Evolutionary conservation across 805 yeast species (phyloP), one percentile per base, ranked within the genome.

Genomic region (Saturnispora gosingensis): DNA sequence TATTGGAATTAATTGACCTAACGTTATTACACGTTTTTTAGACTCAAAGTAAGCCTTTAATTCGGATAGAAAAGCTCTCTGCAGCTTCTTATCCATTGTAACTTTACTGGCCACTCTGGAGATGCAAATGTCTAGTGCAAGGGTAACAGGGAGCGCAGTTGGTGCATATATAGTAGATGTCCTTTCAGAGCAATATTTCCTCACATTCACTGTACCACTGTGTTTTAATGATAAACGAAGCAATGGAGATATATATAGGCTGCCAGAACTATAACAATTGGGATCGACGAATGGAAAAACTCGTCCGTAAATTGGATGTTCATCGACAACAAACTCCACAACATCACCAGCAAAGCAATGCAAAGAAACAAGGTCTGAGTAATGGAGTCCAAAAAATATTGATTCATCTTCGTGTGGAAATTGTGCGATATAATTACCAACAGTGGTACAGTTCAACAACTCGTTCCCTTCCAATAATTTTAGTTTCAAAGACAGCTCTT

Each of bases 1-100:
- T 2, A 93, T 80, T 0, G 96, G 90, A 45, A 93, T 76, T 39
- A 82, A 61, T 61, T 88, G 96, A 35, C 78, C 81, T n/a, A 72
- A 64, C 16, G 72, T 70, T 1, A 90, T 78, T 2, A 88, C 71
- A 52, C 95, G 76, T 28, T 73, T 66, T 25, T 72, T 69, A 0
- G 69, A 61, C 55, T 83, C 84, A 59, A 91, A 85, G 53, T 79
- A 75, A 0, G 74, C 59, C 62, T 85, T 78, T 57, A 88, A 67
- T 49, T 83, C 81, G 13, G 80, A 67, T 49, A 83, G 70, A 59
- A 87, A 77, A 51, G 80, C 70, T 51, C 73, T 75, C 60, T 86
- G 91, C 59, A 72, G 75, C 0, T 79, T 70, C 49, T 79, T 73
- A 55, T 83, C 88, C 58, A 86, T 71, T 0, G 93, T 80, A 2